Conservation (phyloP, 139 green algal species). For the Tetraselmis striata region DNA sequence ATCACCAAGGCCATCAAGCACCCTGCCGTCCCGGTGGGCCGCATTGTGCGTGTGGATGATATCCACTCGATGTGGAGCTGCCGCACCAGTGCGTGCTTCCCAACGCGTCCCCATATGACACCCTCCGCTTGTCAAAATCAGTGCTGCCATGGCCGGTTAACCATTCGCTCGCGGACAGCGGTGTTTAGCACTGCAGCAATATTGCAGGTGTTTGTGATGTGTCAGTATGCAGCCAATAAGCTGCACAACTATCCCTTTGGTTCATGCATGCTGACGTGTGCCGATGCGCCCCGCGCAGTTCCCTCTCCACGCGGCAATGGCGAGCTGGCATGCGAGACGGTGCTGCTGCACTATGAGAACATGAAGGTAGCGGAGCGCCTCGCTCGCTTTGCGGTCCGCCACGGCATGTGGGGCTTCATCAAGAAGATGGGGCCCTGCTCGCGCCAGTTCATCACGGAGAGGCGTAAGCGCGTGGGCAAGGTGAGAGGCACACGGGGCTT, state of each 20-base stretch:
- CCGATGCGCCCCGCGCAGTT: too few species aligned
- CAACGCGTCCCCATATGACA: too few species aligned
- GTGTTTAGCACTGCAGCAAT: too few species aligned
- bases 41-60: constrained; percentile 43
- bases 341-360: constrained; percentile 83
- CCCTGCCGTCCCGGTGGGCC: constrained; percentile 3
- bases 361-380: constrained; percentile 82
- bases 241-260: too few species aligned
- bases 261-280: too few species aligned
- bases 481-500: too few species aligned
- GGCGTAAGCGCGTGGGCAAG: constrained; percentile 32
- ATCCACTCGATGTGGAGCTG: constrained; percentile 55
- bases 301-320: constrained; percentile 52
- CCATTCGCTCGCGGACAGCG: too few species aligned
- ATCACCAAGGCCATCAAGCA: constrained; percentile 60
- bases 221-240: too few species aligned
- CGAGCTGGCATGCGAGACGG: constrained; percentile 60
- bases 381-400: constrained; percentile 54
- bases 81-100: constrained; percentile 30
- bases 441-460: constrained; percentile 47
- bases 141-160: too few species aligned
- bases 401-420: constrained; percentile 86
- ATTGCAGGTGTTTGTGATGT: too few species aligned
- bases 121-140: too few species aligned
- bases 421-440: constrained; percentile 56